Evolutionary conservation across 1,284 basidiomycete species (phyloP).

Genomic region (Trichosporon sp.): DNA sequence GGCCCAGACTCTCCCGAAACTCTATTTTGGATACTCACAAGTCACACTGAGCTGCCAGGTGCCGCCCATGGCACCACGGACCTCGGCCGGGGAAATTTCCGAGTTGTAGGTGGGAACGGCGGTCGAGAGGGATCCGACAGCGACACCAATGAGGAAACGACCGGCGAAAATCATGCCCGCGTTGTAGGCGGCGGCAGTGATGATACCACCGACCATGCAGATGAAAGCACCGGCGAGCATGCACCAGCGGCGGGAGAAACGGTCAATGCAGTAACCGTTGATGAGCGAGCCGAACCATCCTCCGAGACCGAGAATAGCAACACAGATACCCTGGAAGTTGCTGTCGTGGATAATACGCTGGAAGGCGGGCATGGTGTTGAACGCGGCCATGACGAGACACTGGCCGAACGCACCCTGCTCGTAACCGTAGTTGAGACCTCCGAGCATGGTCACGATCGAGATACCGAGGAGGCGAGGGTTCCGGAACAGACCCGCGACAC

Average conservation of each 20-base stretch:
- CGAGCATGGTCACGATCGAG: conserved; percentile 32
- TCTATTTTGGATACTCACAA: background rate
- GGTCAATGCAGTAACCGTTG: conserved; percentile 37
- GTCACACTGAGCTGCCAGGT: conserved; percentile 76
- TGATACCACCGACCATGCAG: conserved; percentile 33
- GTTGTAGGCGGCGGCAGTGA: conserved; percentile 33
- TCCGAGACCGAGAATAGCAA: conserved; percentile 35
- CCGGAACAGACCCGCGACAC: conserved; percentile 31
- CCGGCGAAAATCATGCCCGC: conserved; percentile 35
- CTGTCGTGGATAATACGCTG: conserved; percentile 27
- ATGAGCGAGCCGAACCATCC: conserved; percentile 37
- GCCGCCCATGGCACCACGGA: conserved; percentile 71
- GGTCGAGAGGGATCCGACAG: conserved; percentile 70
- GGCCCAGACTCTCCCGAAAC: background rate
- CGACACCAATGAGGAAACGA: conserved; percentile 38
- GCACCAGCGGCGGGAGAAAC: conserved; percentile 34
- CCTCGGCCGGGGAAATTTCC: conserved; percentile 66
- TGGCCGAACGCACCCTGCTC: conserved; percentile 35
- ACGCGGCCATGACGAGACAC: conserved; percentile 35
- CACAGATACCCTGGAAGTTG: conserved; percentile 31
- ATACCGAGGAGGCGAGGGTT: conserved; percentile 33
- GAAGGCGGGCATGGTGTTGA: conserved; percentile 28
- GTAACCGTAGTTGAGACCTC: conserved; percentile 36
- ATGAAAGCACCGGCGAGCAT: conserved; percentile 36
- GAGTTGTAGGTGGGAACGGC: conserved; percentile 67